Evolutionary conservation across 2,329 filamentous ascomycete species (phyloP).

Genomic region (Clonostachys sp.): DNA sequence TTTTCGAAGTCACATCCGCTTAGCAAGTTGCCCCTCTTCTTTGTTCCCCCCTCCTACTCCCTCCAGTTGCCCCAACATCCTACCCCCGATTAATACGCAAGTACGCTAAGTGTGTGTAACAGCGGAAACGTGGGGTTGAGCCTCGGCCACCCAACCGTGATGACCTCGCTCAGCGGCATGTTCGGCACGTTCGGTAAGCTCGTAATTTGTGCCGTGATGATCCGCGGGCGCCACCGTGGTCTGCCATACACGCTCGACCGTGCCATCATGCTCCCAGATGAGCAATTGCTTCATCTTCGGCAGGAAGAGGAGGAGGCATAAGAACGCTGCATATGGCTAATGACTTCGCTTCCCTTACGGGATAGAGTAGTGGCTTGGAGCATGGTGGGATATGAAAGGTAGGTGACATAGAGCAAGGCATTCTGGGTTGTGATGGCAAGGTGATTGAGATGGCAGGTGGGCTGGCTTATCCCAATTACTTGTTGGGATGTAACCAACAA

Average conservation of each 20-base stretch:
- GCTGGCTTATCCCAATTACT: too few species aligned
- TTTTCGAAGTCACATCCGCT: constrained; percentile 5
- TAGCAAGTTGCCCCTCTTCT: constrained; percentile 3
- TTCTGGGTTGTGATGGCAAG: too few species aligned
- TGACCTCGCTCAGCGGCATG: constrained; percentile 78
- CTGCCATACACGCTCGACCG: constrained; percentile 62
- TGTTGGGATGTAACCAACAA: too few species aligned
- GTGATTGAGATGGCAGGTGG: too few species aligned
- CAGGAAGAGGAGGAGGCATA: constrained; percentile 22
- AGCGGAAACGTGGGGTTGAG: constrained; percentile 85
- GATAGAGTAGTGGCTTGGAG: too few species aligned
- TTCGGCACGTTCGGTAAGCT: constrained; percentile 72
- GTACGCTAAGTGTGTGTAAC: not conserved
- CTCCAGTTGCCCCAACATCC: not conserved
- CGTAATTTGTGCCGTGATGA: constrained; percentile 64
- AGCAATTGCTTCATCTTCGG: constrained; percentile 41
- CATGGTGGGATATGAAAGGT: too few species aligned
- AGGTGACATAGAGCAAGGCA: too few species aligned
- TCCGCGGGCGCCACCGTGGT: constrained; percentile 65
- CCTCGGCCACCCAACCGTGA: constrained; percentile 71
- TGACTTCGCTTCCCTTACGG: too few species aligned
- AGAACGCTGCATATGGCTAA: too few species aligned
- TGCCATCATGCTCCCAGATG: constrained; percentile 56
- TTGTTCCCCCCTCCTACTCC: not conserved
- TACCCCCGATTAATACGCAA: not conserved